phyloP scores from a whole-genome alignment of 805 yeast species.

The Saccharomycopsis synnaedendra region DNA sequence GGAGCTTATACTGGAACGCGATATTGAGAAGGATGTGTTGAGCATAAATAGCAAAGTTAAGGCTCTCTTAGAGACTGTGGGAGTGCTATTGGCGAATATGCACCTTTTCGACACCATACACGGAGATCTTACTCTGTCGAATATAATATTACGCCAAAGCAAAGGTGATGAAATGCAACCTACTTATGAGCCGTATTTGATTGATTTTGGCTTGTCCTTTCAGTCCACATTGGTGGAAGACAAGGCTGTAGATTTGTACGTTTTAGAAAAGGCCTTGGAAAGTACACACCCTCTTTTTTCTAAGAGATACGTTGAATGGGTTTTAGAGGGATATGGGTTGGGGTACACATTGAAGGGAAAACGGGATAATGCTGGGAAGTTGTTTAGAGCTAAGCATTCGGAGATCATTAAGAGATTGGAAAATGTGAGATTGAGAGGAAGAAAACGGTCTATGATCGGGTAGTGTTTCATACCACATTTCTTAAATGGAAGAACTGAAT shows the following conservation, averaged over 20 bases:
- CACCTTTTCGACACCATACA: conserved; percentile 76
- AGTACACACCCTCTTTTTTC: conserved; percentile 83
- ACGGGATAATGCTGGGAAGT: conserved; percentile 28
- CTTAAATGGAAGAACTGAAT: neutral
- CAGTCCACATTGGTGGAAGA: conserved; percentile 73
- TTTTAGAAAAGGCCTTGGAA: conserved; percentile 78
- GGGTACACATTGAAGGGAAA: conserved; percentile 19
- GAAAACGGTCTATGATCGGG: conserved; percentile 93
- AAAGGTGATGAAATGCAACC: conserved; percentile 16
- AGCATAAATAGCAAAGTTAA: conserved; percentile 27
- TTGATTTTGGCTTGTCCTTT: conserved; percentile 87
- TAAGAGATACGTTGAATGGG: conserved; percentile 51
- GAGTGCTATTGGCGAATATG: conserved; percentile 53
- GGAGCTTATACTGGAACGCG: conserved; percentile 5
- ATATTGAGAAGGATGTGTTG: conserved; percentile 16
- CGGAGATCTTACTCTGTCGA: conserved; percentile 91
- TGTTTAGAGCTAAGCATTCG: conserved; percentile 23
- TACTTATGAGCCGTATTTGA: conserved; percentile 43
- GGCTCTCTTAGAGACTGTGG: conserved; percentile 41
- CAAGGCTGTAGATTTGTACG: conserved; percentile 95
- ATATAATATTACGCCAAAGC: conserved; percentile 42
- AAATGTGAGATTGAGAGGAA: conserved; percentile 82
- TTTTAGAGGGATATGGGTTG: conserved; percentile 53
- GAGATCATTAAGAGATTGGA: conserved; percentile 59
- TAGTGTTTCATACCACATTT: conserved; percentile 18